Conservation (phyloP, 2,329 filamentous ascomycete genomes). For the Truncatella angustata region DNA sequence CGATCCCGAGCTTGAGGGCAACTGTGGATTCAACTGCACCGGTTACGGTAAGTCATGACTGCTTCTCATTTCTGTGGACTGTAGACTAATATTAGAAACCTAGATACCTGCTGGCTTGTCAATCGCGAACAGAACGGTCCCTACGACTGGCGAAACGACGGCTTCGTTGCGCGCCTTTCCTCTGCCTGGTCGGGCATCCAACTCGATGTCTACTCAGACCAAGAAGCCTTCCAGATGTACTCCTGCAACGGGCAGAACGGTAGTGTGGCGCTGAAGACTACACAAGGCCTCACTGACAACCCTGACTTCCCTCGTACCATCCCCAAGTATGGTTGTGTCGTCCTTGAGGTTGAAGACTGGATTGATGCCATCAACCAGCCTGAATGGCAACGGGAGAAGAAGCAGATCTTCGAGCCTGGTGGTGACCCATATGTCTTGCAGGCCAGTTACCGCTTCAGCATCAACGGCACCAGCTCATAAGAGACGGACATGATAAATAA, state of each 20-base stretch:
- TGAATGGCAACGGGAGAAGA: conserved; percentile 70
- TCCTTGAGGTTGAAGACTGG: conserved; percentile 90
- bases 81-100: not conserved
- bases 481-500: not conserved
- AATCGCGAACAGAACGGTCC: conserved; percentile 57
- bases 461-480: conserved; percentile 34
- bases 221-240: conserved; percentile 87
- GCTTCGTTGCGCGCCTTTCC: conserved; percentile 64
- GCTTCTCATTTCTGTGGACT: no score
- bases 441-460: conserved; percentile 59
- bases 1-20: conserved; percentile 60
- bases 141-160: conserved; percentile 61
- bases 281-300: conserved; percentile 62
- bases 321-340: conserved; percentile 77
- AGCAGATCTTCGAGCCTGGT: conserved; percentile 60
- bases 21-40: conserved; percentile 79
- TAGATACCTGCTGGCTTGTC: conserved; percentile 68
- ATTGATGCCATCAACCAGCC: conserved; percentile 94
- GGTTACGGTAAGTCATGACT: conserved; percentile 67
- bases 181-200: conserved; percentile 79
- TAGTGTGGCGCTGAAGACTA: conserved; percentile 64
- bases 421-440: conserved; percentile 61
- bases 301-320: conserved; percentile 59
- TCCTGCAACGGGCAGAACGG: conserved; percentile 77
- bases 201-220: conserved; percentile 78